phyloP scores from a whole-genome alignment of 768 basidiomycete genomes.

The Lentinula sp. region DNA sequence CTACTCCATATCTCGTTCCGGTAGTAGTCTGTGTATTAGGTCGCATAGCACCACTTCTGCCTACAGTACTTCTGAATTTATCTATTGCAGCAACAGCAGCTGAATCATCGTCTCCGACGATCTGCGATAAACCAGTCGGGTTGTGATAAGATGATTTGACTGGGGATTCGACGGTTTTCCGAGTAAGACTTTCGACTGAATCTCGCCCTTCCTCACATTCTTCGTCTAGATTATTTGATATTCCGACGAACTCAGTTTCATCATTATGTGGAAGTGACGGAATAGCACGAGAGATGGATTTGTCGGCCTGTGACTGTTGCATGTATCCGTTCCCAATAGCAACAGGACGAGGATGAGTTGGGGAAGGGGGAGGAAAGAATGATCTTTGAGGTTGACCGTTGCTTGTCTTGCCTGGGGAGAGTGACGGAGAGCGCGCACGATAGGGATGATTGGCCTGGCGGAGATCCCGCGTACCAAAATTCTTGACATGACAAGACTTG shows the following conservation, averaged over 20 bases:
- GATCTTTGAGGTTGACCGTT: slow-evolving; percentile 7
- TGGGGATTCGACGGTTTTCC: neutral
- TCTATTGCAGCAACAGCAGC: neutral
- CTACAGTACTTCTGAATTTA: slow-evolving; percentile 6
- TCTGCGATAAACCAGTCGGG: neutral
- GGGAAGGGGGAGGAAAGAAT: neutral
- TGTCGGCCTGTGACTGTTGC: slow-evolving; percentile 19
- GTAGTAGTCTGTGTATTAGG: slow-evolving; percentile 42
- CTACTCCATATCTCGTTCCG: slow-evolving; percentile 63
- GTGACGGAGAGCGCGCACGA: slow-evolving; percentile 22
- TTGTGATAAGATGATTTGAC: neutral
- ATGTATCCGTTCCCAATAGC: slow-evolving; percentile 12
- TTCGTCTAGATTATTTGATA: neutral
- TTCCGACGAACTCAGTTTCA: neutral
- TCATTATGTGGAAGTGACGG: slow-evolving; percentile 19
- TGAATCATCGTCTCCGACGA: neutral
- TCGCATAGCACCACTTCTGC: neutral
- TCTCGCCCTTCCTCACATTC: slow-evolving; percentile 6
- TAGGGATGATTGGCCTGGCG: slow-evolving; percentile 64
- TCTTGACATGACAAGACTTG: slow-evolving; percentile 77
- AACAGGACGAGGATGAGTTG: slow-evolving; percentile 8
- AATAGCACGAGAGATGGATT: slow-evolving; percentile 27
- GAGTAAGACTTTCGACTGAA: neutral
- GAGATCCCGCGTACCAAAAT: slow-evolving; percentile 72
- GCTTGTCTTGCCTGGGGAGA: slow-evolving; percentile 15